Evolutionary conservation across 345 rosid species (phyloP).

Genomic region (Trapa incisa): DNA sequence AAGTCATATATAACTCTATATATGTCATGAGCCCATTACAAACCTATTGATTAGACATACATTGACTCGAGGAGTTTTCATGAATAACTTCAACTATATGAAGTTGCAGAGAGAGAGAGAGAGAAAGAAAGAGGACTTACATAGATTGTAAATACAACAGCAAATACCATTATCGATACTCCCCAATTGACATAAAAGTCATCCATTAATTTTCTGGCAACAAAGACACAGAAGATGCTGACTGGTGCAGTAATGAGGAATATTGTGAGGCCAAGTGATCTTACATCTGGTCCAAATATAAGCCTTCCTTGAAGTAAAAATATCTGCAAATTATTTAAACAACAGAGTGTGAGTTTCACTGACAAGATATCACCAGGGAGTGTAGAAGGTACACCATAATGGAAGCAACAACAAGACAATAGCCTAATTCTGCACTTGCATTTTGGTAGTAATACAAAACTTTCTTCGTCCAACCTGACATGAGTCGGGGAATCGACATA

Average conservation of each 20-base stretch:
- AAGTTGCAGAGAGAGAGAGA: too few species aligned
- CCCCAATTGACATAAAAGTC: conserved; percentile 71
- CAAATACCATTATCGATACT: conserved; percentile 47
- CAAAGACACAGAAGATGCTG: conserved; percentile 68
- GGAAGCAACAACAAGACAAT: background rate
- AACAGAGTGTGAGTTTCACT: background rate
- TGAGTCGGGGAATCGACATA: background rate
- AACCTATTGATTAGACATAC: too few species aligned
- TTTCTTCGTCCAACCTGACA: background rate
- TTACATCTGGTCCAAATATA: conserved; percentile 95
- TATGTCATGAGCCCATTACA: too few species aligned
- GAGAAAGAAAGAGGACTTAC: conserved; percentile 32
- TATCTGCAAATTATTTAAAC: conserved; percentile 36
- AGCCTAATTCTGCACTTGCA: background rate
- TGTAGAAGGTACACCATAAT: background rate
- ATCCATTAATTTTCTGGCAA: conserved; percentile 70
- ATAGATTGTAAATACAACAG: conserved; percentile 51
- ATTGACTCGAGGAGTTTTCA: too few species aligned
- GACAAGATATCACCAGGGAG: background rate
- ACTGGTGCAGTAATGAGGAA: conserved; percentile 77
- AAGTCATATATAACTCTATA: too few species aligned
- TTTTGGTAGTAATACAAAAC: background rate
- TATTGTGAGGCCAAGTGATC: conserved; percentile 72
- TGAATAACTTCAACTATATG: too few species aligned
- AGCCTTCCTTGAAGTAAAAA: conserved; percentile 84